Percentiles rank a stretch among this genome's conserved stretches.
Conservation (phyloP, 1,284 basidiomycete species). For the Golubevia sp. region DNA sequence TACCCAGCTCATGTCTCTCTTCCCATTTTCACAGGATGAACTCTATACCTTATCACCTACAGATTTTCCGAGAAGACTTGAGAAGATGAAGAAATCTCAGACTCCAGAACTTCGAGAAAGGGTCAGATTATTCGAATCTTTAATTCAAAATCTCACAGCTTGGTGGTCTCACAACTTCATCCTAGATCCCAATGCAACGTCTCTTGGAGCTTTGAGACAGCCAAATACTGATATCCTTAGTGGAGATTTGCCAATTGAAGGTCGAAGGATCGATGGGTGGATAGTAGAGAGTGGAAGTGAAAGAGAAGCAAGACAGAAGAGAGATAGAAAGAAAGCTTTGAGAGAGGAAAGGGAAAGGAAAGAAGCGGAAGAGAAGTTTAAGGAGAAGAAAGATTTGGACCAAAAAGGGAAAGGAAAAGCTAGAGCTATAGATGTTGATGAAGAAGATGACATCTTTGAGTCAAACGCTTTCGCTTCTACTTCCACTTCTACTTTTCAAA, state of each 20-base stretch:
- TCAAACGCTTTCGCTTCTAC: not conserved
- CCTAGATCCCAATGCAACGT: conserved; percentile 34
- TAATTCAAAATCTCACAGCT: conserved; percentile 43
- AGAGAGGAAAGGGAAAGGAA: too few species aligned
- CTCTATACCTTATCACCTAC: conserved; percentile 41
- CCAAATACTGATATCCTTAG: conserved; percentile 41
- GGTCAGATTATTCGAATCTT: conserved; percentile 54
- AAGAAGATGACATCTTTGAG: not conserved
- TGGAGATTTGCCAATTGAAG: conserved; percentile 27
- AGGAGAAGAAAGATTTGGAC: not conserved
- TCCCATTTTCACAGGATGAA: conserved; percentile 10
- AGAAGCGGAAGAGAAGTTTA: too few species aligned
- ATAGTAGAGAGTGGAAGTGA: conserved; percentile 41
- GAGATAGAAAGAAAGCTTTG: conserved; percentile 13
- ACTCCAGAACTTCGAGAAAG: conserved; percentile 50
- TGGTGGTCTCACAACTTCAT: conserved; percentile 53
- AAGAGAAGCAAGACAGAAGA: conserved; percentile 35
- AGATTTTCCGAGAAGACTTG: conserved; percentile 40
- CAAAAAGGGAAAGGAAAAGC: too few species aligned
- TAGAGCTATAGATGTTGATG: too few species aligned
- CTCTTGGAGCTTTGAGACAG: conserved; percentile 48
- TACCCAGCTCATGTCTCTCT: too few species aligned
- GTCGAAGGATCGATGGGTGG: conserved; percentile 52
- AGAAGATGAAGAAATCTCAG: conserved; percentile 48
- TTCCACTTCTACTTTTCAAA: not conserved